Conservation (phyloP, 1,284 basidiomycete genomes). For the Marasmius oreades region DNA sequence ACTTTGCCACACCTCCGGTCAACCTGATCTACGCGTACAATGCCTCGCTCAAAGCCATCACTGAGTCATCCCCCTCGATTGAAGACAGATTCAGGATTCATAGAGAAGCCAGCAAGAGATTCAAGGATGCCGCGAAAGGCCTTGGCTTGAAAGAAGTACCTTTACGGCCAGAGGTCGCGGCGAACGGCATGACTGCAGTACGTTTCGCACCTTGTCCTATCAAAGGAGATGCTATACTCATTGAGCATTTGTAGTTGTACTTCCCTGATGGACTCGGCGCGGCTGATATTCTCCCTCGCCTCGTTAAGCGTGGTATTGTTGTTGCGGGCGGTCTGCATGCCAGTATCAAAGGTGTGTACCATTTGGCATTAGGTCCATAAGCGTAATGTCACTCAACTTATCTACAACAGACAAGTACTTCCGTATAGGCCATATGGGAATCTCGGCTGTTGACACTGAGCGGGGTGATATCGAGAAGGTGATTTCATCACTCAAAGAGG, state of each 20-base stretch:
- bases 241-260: constrained; percentile 46
- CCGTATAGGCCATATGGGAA: constrained; percentile 90
- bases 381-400: constrained; percentile 6
- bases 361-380: constrained; percentile 6
- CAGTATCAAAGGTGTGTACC: constrained; percentile 71
- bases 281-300: constrained; percentile 70
- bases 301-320: constrained; percentile 71
- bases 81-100: constrained; percentile 82
- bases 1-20: constrained; percentile 95
- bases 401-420: constrained; percentile 65
- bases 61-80: constrained; percentile 55
- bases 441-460: constrained; percentile 67
- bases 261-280: constrained; percentile 77
- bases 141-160: constrained; percentile 80
- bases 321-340: constrained; percentile 91
- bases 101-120: constrained; percentile 63
- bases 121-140: constrained; percentile 69
- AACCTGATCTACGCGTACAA: constrained; percentile 93
- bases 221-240: constrained; percentile 2
- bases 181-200: constrained; percentile 92
- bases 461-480: constrained; percentile 80
- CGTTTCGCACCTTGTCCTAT: constrained; percentile 18
- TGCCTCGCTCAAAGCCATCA: constrained; percentile 76
- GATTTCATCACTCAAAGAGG: constrained; percentile 63
- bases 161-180: constrained; percentile 57